These are phyloP conservation scores for Tetradesmus obliquus DNA, from an alignment of 139 green algal species.

Conservation along the genomic window DNA sequence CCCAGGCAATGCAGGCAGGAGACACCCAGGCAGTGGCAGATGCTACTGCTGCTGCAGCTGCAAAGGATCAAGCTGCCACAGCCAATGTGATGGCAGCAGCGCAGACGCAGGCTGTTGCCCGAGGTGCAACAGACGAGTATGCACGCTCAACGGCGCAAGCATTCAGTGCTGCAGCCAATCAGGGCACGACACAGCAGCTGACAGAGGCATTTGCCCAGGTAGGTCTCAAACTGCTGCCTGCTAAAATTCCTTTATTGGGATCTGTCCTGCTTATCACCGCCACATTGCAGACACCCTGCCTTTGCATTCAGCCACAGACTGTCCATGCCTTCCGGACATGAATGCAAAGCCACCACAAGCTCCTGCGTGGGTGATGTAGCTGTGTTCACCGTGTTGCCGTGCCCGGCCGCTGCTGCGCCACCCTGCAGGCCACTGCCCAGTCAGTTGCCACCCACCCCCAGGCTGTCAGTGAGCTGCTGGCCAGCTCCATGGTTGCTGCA, in stretches of 20 bases:
- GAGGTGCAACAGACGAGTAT: not conserved
- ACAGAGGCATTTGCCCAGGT: slow-evolving; percentile 37
- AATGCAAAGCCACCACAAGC: not conserved
- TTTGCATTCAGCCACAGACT: not conserved
- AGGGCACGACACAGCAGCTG: not conserved
- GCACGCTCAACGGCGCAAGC: slow-evolving; percentile 26
- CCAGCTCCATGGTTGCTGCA: slow-evolving; percentile 1
- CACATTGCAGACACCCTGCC: not conserved
- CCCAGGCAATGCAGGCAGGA: not conserved
- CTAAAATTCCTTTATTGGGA: not conserved
- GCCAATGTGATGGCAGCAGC: slow-evolving; percentile 26
- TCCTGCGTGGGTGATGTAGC: not conserved
- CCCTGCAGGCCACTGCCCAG: slow-evolving; percentile 24
- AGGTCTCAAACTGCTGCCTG: not conserved
- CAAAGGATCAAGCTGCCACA: not conserved
- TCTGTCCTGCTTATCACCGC: not conserved
- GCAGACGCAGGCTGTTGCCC: not conserved
- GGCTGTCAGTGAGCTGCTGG: slow-evolving; percentile 11
- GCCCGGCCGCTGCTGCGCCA: not conserved
- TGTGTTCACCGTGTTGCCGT: not conserved
- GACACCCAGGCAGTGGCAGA: slow-evolving; percentile 24
- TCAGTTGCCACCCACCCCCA: not conserved
- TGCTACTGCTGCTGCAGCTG: slow-evolving; percentile 17
- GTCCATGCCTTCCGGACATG: not conserved
- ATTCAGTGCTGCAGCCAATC: not conserved